Evolutionary conservation across 495 filamentous ascomycete species (phyloP), one percentile per base, ranked within the genome.

Genomic region (Diplogelasinospora grovesii): DNA sequence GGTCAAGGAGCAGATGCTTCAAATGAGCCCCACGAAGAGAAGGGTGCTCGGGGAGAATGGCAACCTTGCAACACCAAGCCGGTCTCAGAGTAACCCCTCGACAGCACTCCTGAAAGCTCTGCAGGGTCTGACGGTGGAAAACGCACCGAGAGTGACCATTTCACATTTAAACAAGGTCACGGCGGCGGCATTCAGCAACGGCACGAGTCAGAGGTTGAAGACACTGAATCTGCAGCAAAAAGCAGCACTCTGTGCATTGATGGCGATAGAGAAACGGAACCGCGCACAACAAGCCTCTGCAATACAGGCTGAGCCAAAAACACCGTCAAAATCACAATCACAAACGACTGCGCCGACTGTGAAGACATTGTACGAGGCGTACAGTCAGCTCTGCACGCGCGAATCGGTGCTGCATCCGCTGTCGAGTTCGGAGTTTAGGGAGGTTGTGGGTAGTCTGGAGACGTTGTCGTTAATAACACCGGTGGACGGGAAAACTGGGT

Each of bases 221-320:
- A 78, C 77, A 1, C 73, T 99, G 29, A 97, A 96, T 53, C 73
- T 97, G 1, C 92, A 99, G 51, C 93, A 97, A 68, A 99, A 95
- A 61, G 92, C 89, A 3, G 88, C 86, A 6, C 74, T 99, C 18
- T 97, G 93, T 61, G 75, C 89, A 0, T 69, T 97, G 20, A 68
- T 88, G 32, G 85, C 87, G 1, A 73, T 90, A 2, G 89, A 96
- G 60, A 85, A 74, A 52, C 65, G 69, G 9, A 82, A 74, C 40
- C 56, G 70, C 32, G 59, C 57, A 26, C 53, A 61, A 8, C 59
- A 57, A 32, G 39, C 41, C 41, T 64, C 40, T 23, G 46, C 70
- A 14, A 82, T 81, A 0, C 75, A 78, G 0, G 82, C 81, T 1
- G 78, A 79, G 47, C 55, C 64, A 14, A 66, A 63, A 8, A 52